Evolutionary conservation across 23 red algal genomes (phyloP).

Genomic region (Gracilaria gracilis): DNA sequence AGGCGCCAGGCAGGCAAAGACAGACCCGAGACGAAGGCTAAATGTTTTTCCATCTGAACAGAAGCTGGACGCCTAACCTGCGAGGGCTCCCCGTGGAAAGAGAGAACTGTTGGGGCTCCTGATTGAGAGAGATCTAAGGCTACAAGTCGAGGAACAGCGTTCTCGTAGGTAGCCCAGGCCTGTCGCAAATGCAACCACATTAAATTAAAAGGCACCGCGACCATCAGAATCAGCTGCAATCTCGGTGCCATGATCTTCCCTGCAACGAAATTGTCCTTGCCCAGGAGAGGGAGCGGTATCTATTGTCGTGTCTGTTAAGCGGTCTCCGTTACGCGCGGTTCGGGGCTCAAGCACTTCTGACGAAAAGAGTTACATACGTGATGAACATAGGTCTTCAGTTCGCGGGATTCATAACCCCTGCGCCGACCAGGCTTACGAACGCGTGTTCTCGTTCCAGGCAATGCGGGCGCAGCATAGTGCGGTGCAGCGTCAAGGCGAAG

Average conservation of each 20-base stretch:
- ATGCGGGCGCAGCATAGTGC: background rate
- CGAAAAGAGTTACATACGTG: background rate
- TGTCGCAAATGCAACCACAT: background rate
- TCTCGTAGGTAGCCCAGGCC: background rate
- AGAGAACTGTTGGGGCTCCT: background rate
- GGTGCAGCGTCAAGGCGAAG: background rate
- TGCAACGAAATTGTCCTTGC: background rate
- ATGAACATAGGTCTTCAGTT: background rate
- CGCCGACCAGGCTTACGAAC: background rate
- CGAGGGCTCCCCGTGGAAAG: constrained; percentile 8
- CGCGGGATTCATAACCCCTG: background rate
- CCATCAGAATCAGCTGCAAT: too few species aligned
- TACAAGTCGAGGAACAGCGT: background rate
- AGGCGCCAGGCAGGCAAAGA: background rate
- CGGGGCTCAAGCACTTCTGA: background rate
- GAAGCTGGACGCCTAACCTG: background rate
- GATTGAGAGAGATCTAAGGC: background rate
- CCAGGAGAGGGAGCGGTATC: background rate
- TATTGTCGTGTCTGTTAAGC: too few species aligned
- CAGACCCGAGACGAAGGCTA: background rate
- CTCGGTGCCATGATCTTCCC: too few species aligned
- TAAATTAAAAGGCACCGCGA: background rate
- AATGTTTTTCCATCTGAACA: background rate
- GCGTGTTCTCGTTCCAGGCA: background rate
- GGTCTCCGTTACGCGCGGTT: background rate